Evolutionary conservation across 2,329 filamentous ascomycete genomes (phyloP).

Genomic region (Diaporthe caulivora): DNA sequence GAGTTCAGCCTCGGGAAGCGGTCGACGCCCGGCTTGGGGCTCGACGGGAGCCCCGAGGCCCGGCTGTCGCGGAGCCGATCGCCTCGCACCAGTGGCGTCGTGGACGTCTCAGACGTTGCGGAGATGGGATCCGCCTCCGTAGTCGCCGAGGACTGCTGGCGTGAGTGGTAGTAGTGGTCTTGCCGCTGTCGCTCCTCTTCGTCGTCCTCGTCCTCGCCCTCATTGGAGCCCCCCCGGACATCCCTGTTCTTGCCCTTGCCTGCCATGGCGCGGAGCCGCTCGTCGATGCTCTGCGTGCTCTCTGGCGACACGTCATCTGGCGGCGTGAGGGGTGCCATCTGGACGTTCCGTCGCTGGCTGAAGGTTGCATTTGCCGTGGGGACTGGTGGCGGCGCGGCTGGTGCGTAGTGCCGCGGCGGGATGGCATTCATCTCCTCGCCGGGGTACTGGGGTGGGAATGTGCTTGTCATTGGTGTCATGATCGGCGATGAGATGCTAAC

Average conservation of each 20-base stretch:
- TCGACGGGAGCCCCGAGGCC: slow-evolving; percentile 60
- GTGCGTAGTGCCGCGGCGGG: slow-evolving; percentile 69
- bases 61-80: slow-evolving; percentile 19
- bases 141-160: slow-evolving; percentile 53
- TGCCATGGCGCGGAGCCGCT: slow-evolving; percentile 58
- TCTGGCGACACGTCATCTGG: slow-evolving; percentile 57
- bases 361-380: slow-evolving; percentile 60
- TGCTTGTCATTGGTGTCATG: slow-evolving; percentile 72
- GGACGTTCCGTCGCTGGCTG: slow-evolving; percentile 45
- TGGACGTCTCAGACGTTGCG: slow-evolving; percentile 64
- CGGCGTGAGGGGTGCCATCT: slow-evolving; percentile 59
- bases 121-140: slow-evolving; percentile 64
- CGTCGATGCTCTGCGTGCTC: slow-evolving; percentile 67
- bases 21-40: slow-evolving; percentile 60
- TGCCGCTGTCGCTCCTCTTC: slow-evolving; percentile 23
- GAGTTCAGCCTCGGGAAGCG: slow-evolving; percentile 60
- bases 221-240: slow-evolving; percentile 32
- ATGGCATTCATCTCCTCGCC: slow-evolving; percentile 70
- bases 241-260: slow-evolving; percentile 38
- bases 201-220: slow-evolving; percentile 27
- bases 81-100: slow-evolving; percentile 57
- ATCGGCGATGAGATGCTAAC: slow-evolving; percentile 75
- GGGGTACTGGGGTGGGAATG: slow-evolving; percentile 65
- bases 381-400: slow-evolving; percentile 68
- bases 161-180: slow-evolving; percentile 46